Conservation (phyloP, 2,329 filamentous ascomycete genomes). For the Curvularia lunata region DNA sequence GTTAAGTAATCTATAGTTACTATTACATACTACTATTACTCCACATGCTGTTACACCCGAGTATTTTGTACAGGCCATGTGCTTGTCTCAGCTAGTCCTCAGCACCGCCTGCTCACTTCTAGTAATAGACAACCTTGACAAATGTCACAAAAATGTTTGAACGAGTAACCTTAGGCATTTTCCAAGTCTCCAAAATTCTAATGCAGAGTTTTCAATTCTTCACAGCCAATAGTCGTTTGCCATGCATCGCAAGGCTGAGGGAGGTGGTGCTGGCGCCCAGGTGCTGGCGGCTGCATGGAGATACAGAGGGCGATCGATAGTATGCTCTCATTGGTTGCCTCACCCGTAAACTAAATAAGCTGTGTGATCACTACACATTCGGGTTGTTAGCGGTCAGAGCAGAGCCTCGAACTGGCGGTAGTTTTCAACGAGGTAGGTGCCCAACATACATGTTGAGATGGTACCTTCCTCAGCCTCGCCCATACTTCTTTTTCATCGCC, state of each 20-base stretch:
- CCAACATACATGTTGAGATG: neutral
- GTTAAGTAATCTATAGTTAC: neutral
- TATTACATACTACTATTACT: neutral
- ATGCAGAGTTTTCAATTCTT: neutral
- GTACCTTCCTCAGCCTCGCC: neutral
- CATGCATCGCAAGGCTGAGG: neutral
- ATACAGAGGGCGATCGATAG: too few species aligned
- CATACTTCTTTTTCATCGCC: neutral
- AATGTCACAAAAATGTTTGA: neutral
- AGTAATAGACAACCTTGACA: too few species aligned
- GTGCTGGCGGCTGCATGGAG: neutral
- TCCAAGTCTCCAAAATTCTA: neutral
- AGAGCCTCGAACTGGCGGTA: neutral
- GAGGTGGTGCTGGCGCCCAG: neutral
- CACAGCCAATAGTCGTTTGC: neutral
- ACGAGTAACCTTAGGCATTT: neutral
- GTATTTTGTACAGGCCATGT: too few species aligned
- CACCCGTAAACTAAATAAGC: neutral
- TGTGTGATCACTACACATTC: neutral
- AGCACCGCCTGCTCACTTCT: too few species aligned
- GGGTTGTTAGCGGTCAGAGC: slow-evolving; percentile 3
- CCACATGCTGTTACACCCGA: neutral
- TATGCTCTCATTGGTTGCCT: neutral
- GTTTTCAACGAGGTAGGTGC: neutral
- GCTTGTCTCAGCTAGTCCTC: too few species aligned